Percentiles rank a stretch among this genome's conserved stretches.
phyloP scores from a whole-genome alignment of 2,329 filamentous ascomycete species.

The Colletotrichum somersetense region DNA sequence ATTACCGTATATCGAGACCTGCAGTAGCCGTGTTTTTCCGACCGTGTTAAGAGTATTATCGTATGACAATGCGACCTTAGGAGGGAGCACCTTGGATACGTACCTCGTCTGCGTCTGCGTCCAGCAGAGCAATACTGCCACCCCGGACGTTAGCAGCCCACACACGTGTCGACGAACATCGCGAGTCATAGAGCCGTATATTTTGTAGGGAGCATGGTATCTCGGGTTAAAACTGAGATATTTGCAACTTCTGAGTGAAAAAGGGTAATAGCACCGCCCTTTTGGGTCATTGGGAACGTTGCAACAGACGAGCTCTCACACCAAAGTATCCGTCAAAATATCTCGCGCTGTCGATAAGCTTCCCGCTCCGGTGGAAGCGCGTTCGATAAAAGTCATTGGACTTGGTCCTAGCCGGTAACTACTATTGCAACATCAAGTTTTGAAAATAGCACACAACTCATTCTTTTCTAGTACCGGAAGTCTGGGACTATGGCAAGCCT shows the following conservation, averaged over 20 bases:
- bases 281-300: not conserved
- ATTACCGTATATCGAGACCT: too few species aligned
- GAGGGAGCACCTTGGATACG: too few species aligned
- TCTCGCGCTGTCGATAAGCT: slow-evolving; percentile 36
- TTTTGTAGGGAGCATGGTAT: not conserved
- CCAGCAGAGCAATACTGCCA: slow-evolving; percentile 15
- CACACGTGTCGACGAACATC: slow-evolving; percentile 24
- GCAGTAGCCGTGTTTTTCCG: too few species aligned
- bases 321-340: slow-evolving; percentile 4
- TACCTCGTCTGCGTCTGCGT: too few species aligned
- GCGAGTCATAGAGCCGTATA: slow-evolving; percentile 22
- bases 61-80: too few species aligned
- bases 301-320: not conserved
- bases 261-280: slow-evolving; percentile 18
- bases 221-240: not conserved
- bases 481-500: slow-evolving; percentile 51
- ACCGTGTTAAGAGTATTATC: too few species aligned
- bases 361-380: slow-evolving; percentile 21
- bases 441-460: not conserved
- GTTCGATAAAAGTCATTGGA: slow-evolving; percentile 34
- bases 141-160: slow-evolving; percentile 23
- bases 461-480: slow-evolving; percentile 51
- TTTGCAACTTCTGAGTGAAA: slow-evolving; percentile 20
- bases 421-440: not conserved
- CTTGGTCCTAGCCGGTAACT: slow-evolving; percentile 37